phyloP scores from a whole-genome alignment of 164 flowering plant genomes.

The Houttuynia cordata region DNA sequence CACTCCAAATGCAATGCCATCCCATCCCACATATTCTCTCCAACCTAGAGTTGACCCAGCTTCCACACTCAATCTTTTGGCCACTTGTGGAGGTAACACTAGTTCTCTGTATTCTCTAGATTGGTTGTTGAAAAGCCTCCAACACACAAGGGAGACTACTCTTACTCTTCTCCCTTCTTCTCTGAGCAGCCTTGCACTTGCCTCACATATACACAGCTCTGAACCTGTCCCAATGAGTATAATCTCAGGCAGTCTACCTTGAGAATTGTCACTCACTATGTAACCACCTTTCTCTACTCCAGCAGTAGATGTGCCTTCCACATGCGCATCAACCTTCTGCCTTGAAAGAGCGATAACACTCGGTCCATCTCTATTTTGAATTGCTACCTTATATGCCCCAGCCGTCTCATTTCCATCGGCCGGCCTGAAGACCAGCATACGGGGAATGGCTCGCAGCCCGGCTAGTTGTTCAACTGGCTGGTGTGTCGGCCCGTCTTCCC shows the following conservation, averaged over 20 bases:
- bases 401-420: constrained; percentile 63
- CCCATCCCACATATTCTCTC: constrained; percentile 57
- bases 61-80: constrained; percentile 90
- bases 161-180: constrained; percentile 76
- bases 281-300: constrained; percentile 92
- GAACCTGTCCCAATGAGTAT: constrained; percentile 88
- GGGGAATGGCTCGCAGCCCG: constrained; percentile 44
- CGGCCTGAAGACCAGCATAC: constrained; percentile 39
- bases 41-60: constrained; percentile 93
- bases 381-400: constrained; percentile 50
- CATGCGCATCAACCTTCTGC: constrained; percentile 38
- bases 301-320: constrained; percentile 66
- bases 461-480: constrained; percentile 65
- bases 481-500: constrained; percentile 74
- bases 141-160: constrained; percentile 76
- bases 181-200: constrained; percentile 76
- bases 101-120: constrained; percentile 83
- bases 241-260: constrained; percentile 76
- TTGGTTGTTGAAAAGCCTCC: constrained; percentile 90
- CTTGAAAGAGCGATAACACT: constrained; percentile 34
- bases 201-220: constrained; percentile 68
- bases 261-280: constrained; percentile 62
- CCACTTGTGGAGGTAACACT: constrained; percentile 65
- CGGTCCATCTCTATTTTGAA: constrained; percentile 28
- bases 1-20: constrained; percentile 79